Evolutionary conservation across 768 basidiomycete genomes (phyloP).

Genomic region (Phanerochaete carnosa): DNA sequence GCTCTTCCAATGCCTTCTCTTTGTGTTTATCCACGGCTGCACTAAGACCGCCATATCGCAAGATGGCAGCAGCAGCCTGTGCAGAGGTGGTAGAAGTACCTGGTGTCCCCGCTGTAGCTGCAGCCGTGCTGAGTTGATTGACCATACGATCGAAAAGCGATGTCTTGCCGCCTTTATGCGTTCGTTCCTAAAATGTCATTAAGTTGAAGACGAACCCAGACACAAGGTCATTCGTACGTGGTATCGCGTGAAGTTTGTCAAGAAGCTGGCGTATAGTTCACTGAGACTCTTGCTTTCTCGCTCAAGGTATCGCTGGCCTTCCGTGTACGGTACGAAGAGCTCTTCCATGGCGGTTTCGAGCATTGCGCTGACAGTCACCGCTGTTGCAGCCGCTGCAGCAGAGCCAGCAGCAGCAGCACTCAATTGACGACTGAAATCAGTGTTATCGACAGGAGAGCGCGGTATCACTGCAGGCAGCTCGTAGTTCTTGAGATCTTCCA

Average conservation of each 20-base stretch:
- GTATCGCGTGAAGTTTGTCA: conserved; percentile 78
- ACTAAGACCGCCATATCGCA: conserved; percentile 84
- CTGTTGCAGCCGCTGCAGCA: conserved; percentile 42
- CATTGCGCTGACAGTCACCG: conserved; percentile 72
- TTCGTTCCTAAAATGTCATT: conserved; percentile 42
- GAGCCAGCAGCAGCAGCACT: conserved; percentile 39
- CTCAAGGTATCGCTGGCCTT: conserved; percentile 89
- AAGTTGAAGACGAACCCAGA: not conserved
- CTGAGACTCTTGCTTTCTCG: conserved; percentile 83
- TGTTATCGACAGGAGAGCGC: conserved; percentile 59
- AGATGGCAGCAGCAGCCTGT: conserved; percentile 83
- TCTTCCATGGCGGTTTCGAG: conserved; percentile 97
- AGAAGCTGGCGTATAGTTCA: conserved; percentile 70
- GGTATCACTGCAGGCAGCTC: conserved; percentile 72
- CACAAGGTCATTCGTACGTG: conserved; percentile 54
- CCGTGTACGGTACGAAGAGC: conserved; percentile 90
- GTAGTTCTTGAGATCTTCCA: conserved; percentile 90
- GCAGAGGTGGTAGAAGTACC: conserved; percentile 69
- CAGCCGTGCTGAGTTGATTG: conserved; percentile 78
- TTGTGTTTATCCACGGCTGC: conserved; percentile 12
- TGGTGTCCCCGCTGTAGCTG: conserved; percentile 57
- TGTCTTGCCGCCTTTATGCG: conserved; percentile 62
- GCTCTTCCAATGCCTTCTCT: conserved; percentile 55
- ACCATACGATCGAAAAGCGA: conserved; percentile 91
- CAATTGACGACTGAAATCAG: conserved; percentile 58